Conservation (phyloP, 805 yeast species). For the Sugiyamaella floridensis region DNA sequence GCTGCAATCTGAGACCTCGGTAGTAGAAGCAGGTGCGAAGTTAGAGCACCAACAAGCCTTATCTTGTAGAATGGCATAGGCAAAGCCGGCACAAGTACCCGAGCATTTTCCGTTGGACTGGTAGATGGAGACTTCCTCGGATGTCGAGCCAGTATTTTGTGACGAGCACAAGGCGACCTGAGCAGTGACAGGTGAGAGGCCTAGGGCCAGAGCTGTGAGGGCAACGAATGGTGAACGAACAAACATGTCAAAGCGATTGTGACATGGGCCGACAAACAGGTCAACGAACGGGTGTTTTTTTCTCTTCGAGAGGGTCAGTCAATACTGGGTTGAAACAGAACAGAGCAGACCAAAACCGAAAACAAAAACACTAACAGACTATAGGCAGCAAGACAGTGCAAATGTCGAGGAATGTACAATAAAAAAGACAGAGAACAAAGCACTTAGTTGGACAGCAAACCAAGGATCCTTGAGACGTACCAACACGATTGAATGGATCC, state of each 20-base stretch:
- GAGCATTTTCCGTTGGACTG: slow-evolving; percentile 49
- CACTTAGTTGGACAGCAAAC: no score
- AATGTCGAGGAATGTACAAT: no score
- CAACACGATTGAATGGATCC: no score
- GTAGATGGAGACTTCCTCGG: slow-evolving; percentile 21
- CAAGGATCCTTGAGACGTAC: no score
- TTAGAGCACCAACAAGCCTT: slow-evolving; percentile 58
- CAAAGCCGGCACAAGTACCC: slow-evolving; percentile 40
- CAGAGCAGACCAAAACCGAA: no score
- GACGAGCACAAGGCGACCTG: slow-evolving; percentile 31
- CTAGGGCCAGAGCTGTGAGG: background rate
- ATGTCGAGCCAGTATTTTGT: slow-evolving; percentile 34
- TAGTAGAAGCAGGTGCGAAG: slow-evolving; percentile 39
- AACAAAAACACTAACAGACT: background rate
- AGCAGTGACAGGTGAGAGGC: background rate
- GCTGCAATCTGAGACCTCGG: slow-evolving; percentile 28
- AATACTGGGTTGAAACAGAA: no score
- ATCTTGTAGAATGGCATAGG: slow-evolving; percentile 49
- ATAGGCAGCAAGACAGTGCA: background rate
- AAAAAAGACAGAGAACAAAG: no score
- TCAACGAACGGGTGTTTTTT: no score
- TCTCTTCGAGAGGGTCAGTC: no score
- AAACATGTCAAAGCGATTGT: background rate
- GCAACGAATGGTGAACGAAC: background rate
- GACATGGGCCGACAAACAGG: background rate